phyloP scores from a whole-genome alignment of 1,284 basidiomycete genomes.

The Cutaneotrichosporon dermatis region DNA sequence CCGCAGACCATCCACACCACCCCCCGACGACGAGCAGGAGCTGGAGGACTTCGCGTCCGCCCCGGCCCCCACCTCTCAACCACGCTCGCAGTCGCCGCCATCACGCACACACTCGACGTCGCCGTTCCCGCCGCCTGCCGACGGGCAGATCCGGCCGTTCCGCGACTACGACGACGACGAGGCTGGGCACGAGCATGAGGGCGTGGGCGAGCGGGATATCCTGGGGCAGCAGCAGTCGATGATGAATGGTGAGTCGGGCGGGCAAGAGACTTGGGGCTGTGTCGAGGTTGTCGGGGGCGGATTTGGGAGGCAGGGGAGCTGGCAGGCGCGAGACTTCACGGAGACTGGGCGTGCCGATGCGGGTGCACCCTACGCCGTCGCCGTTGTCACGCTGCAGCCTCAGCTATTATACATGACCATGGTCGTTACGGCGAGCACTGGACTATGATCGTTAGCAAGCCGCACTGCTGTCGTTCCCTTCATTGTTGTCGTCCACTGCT shows the following conservation, averaged over 20 bases:
- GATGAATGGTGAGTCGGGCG: conserved; percentile 61
- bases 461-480: too few species aligned
- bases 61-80: not conserved
- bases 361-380: too few species aligned
- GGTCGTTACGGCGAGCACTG: too few species aligned
- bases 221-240: conserved; percentile 64
- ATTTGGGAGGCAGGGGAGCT: too few species aligned
- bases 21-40: not conserved
- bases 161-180: conserved; percentile 36
- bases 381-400: too few species aligned
- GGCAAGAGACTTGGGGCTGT: too few species aligned
- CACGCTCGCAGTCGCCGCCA: not conserved
- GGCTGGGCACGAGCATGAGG: conserved; percentile 10
- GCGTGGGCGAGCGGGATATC: conserved; percentile 50
- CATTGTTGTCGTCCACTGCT: not conserved
- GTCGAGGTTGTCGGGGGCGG: too few species aligned
- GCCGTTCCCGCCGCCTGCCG: not conserved
- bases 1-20: conserved; percentile 1
- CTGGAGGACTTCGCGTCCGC: not conserved
- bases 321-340: too few species aligned
- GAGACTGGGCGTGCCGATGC: too few species aligned
- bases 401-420: too few species aligned
- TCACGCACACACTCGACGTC: not conserved
- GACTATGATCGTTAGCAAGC: too few species aligned
- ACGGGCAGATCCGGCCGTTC: conserved; percentile 27